phyloP scores from a whole-genome alignment of 2,329 filamentous ascomycete species.

The Trichoderma breve region DNA sequence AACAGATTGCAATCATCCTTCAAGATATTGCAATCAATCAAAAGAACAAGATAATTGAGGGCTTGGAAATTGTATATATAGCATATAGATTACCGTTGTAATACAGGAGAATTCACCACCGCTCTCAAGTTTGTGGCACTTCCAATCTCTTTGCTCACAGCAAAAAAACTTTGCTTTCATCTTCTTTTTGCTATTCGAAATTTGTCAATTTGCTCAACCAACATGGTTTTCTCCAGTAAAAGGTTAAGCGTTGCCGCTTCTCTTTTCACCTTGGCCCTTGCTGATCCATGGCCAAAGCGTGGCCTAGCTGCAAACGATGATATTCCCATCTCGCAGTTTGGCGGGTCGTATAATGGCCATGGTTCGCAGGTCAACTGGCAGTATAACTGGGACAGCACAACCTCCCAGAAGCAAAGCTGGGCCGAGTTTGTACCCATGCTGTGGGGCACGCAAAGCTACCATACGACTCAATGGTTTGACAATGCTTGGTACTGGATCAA shows the following conservation, averaged over 20 bases:
- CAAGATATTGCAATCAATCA: not conserved
- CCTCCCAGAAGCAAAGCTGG: constrained; percentile 23
- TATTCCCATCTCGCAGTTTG: not conserved
- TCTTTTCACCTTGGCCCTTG: not conserved
- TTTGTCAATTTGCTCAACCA: too few species aligned
- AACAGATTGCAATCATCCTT: not conserved
- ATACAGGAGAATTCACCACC: not conserved
- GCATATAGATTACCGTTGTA: not conserved
- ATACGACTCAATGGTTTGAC: constrained; percentile 23
- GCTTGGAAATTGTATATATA: not conserved
- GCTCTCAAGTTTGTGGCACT: not conserved
- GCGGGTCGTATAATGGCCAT: constrained; percentile 6
- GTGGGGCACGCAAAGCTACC: constrained; percentile 24
- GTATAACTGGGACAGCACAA: constrained; percentile 29
- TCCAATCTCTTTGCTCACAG: not conserved
- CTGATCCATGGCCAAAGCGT: not conserved
- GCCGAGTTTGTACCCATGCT: constrained; percentile 29
- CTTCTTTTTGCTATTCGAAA: too few species aligned
- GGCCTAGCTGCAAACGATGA: not conserved
- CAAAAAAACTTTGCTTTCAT: too few species aligned
- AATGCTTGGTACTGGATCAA: constrained; percentile 20
- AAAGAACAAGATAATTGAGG: not conserved
- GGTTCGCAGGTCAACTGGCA: constrained; percentile 26
- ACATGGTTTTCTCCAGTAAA: not conserved
- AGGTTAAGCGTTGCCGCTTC: not conserved